A percentile compares a stretch with the other conserved stretches of the same genome.
These are phyloP conservation scores for Backusella liffmaniae DNA, from an alignment of 192 early-diverging fungal genomes.

Conservation along the genomic window DNA sequence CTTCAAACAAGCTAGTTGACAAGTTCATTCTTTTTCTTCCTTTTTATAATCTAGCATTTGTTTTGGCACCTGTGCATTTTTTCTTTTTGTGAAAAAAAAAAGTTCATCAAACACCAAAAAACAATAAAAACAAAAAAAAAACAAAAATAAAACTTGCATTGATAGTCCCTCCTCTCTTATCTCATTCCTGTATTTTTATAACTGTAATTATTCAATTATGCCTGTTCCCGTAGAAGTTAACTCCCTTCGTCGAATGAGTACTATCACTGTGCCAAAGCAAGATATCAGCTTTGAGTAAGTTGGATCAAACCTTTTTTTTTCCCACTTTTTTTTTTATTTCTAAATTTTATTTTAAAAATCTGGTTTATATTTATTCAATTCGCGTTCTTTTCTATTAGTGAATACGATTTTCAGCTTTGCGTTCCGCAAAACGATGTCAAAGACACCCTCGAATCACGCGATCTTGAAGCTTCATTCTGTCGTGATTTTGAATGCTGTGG, in stretches of 20 bases:
- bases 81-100: neutral
- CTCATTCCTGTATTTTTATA: neutral
- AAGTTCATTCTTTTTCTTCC: neutral
- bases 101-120: neutral
- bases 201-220: constrained; percentile 23
- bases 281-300: constrained; percentile 42
- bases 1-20: neutral
- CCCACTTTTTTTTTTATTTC: neutral
- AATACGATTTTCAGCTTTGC: constrained; percentile 33
- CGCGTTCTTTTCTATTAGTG: constrained; percentile 13
- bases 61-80: constrained; percentile 12
- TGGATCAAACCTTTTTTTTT: neutral
- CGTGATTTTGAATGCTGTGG: constrained; percentile 97
- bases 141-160: neutral
- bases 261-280: constrained; percentile 30
- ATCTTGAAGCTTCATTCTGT: constrained; percentile 86
- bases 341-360: neutral
- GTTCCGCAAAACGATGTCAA: constrained; percentile 23
- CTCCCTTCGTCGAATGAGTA: constrained; percentile 32
- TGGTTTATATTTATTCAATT: constrained; percentile 1
- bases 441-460: constrained; percentile 48
- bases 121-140: neutral
- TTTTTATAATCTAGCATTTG: neutral
- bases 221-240: constrained; percentile 34
- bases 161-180: constrained; percentile 3